phyloP scores from a whole-genome alignment of 2,329 filamentous ascomycete genomes.

The Amauroascus niger region DNA sequence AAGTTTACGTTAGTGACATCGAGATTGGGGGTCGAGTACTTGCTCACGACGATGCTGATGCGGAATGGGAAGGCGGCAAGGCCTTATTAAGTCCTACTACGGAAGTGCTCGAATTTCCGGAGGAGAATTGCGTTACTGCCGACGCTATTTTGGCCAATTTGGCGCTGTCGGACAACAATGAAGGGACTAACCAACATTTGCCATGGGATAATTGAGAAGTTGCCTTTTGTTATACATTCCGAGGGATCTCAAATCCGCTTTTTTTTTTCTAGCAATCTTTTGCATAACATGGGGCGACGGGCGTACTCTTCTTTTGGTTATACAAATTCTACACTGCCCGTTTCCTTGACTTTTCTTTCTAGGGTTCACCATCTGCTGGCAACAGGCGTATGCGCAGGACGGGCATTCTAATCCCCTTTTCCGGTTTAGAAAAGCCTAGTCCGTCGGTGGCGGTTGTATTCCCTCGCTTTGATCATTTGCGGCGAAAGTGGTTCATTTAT shows the following conservation, averaged over 20 bases:
- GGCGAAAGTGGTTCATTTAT: not conserved
- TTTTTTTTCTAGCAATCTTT: not conserved
- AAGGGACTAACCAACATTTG: not conserved
- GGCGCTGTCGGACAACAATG: not conserved
- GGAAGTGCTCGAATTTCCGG: not conserved
- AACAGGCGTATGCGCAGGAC: not conserved
- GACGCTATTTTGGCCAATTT: conserved; percentile 3
- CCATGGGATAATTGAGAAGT: not conserved
- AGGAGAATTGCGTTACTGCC: not conserved
- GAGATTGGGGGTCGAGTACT: conserved; percentile 73
- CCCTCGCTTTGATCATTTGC: not conserved
- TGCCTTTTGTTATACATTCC: not conserved
- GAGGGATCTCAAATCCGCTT: not conserved
- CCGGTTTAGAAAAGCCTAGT: not conserved
- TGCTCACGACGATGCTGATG: conserved; percentile 53
- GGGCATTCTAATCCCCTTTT: not conserved
- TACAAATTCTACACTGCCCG: not conserved
- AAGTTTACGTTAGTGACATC: conserved; percentile 67
- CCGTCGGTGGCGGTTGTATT: not conserved
- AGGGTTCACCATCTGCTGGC: not conserved
- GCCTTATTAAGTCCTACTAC: conserved; percentile 28
- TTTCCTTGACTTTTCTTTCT: not conserved
- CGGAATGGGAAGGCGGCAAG: conserved; percentile 26
- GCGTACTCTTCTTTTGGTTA: not conserved
- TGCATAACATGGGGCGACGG: not conserved